Evolutionary conservation across 1,284 basidiomycete species (phyloP), one percentile per base, ranked within the genome.

Genomic region (Sphaerobolus stellatus): DNA sequence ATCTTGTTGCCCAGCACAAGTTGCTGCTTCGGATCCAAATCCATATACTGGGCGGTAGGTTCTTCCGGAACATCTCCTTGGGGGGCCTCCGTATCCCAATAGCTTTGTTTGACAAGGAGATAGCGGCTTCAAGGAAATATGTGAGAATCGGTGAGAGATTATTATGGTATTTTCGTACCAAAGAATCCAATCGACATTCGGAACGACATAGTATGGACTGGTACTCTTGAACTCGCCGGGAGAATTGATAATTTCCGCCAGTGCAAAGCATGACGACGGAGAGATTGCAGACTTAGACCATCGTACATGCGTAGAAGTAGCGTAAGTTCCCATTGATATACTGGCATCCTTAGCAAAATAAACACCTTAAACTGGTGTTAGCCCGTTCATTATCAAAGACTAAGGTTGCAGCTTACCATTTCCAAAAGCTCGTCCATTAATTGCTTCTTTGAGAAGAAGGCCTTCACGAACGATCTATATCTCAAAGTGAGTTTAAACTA

Each of bases 381-480:
- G 41, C 31, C 2, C 20, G 24, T 24, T 20, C 46, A 41, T 25
- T 25, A 24, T 11, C 14, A 38, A 31, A 14, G 29, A 27, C 33
- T n/a, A 18, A 40, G 5, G 25, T 22, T 16, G 2, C 44, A 13
- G 50, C 69, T 36, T 58, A 79, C 83, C 83, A 63, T 86, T 50
- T n/a, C 84, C 84, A 60, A 71, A 80, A 2, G 79, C 75, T 47
- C 83, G 69, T 7, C 84, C 83, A 62, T 86, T 61, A 7, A 71
- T 65, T 22, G 81, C 56, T 0, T 61, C 64, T 64, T 78, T 81
- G 65, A 71, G 80, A 81, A 83, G 84, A 6, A 86, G 68, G 2
- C 83, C 83, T 62, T 86, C 80, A 6, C 83, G 75, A 54, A 86
- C 80, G 55, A 86, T 86, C 82, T 84, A 38, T 2, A 29, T 18